phyloP scores from a whole-genome alignment of 202 grass and related monocot species.

The Musa balbisiana region DNA sequence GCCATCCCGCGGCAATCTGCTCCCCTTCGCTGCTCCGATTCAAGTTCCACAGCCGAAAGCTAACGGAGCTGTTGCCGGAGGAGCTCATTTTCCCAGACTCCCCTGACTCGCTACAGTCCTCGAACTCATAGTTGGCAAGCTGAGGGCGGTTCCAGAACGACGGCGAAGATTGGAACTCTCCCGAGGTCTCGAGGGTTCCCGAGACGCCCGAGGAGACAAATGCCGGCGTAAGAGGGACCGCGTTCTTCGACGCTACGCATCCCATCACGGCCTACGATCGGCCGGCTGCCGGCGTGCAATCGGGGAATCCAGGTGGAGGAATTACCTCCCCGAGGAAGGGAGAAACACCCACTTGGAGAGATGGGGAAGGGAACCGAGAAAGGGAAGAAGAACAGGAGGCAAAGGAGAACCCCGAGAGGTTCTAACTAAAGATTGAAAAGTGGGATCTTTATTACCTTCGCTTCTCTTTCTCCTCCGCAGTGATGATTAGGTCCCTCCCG shows the following conservation, averaged over 20 bases:
- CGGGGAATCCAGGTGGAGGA: background rate
- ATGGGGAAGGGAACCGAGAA: background rate
- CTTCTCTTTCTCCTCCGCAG: background rate
- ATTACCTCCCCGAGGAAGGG: background rate
- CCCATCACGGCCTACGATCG: conserved; percentile 42
- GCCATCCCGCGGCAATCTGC: conserved; percentile 72
- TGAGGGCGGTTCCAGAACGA: conserved; percentile 36
- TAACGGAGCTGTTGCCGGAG: conserved; percentile 5
- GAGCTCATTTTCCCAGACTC: conserved; percentile 19
- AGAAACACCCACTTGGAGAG: background rate
- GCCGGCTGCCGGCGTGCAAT: background rate
- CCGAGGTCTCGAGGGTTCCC: conserved; percentile 27
- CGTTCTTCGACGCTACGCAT: conserved; percentile 57
- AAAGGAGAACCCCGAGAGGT: background rate
- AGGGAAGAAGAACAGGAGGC: background rate
- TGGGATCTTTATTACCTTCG: background rate
- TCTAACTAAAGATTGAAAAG: background rate
- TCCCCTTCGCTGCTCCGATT: conserved; percentile 49
- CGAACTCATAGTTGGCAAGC: conserved; percentile 18
- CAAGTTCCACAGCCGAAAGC: conserved; percentile 39
- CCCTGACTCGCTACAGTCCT: conserved; percentile 11
- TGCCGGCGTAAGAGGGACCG: conserved; percentile 36
- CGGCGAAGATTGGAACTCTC: background rate
- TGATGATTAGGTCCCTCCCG: background rate
- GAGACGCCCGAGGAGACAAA: conserved; percentile 34